phyloP scores from a whole-genome alignment of 108 stramenopile species.

The Nitzschia putrida region DNA sequence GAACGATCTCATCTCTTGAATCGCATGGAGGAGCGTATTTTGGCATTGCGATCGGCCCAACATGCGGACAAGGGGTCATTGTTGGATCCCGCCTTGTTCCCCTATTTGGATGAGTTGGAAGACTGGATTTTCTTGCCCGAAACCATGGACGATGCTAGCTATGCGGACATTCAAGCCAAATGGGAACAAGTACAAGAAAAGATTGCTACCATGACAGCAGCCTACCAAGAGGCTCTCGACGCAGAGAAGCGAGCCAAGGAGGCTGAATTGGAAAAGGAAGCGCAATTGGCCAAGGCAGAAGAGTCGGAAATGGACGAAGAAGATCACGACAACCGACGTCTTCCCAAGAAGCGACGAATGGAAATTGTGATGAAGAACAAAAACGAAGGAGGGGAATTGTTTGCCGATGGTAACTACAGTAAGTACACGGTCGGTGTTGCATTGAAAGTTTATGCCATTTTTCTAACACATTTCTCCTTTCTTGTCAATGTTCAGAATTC shows the following conservation, averaged over 20 bases:
- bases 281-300: slow-evolving; percentile 42
- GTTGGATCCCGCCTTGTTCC: slow-evolving; percentile 41
- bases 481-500: slow-evolving; percentile 11
- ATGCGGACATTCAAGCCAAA: slow-evolving; percentile 39
- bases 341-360: slow-evolving; percentile 60
- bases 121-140: slow-evolving; percentile 61
- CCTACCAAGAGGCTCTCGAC: slow-evolving; percentile 40
- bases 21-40: slow-evolving; percentile 49
- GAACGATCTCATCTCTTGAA: slow-evolving; percentile 43
- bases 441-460: background rate
- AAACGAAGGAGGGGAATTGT: slow-evolving; percentile 56
- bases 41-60: slow-evolving; percentile 55
- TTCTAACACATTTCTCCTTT: background rate
- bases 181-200: slow-evolving; percentile 26
- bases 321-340: slow-evolving; percentile 57
- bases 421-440: background rate
- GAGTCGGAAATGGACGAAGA: slow-evolving; percentile 43
- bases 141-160: slow-evolving; percentile 29
- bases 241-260: slow-evolving; percentile 41
- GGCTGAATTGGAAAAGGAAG: slow-evolving; percentile 57
- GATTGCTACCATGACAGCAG: slow-evolving; percentile 40
- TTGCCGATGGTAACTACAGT: slow-evolving; percentile 45
- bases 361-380: slow-evolving; percentile 68
- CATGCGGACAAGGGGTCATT: slow-evolving; percentile 40
- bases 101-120: slow-evolving; percentile 41